Percentiles rank a stretch among this genome's conserved stretches.
These are phyloP conservation scores for Entonaema liquescens DNA, from an alignment of 495 filamentous ascomycete genomes.

Conservation along the genomic window DNA sequence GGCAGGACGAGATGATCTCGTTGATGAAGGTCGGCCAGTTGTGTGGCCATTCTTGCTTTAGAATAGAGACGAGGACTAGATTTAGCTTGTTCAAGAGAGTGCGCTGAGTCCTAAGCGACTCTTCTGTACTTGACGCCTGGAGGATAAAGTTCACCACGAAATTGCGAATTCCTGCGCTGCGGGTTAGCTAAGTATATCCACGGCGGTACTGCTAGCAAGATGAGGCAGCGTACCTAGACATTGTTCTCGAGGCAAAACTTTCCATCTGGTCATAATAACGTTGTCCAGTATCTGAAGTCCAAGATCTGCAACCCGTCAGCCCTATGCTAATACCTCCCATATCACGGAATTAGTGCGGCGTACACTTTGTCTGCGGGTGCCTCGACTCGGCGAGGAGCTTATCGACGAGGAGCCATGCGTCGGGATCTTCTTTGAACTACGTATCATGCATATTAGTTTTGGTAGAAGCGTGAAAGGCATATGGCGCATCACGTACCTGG, in stretches of 20 bases:
- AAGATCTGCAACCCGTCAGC: conserved; percentile 74
- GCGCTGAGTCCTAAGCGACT: conserved; percentile 79
- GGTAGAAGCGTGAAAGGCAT: not conserved
- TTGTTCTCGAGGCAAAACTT: conserved; percentile 92
- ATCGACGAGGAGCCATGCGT: conserved; percentile 96
- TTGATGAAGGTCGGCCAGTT: conserved; percentile 99
- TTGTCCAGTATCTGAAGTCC: conserved; percentile 95
- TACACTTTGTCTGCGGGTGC: conserved; percentile 97
- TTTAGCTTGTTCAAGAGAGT: conserved; percentile 97
- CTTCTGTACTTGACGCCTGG: conserved; percentile 86
- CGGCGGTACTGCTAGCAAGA: not conserved
- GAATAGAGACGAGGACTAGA: conserved; percentile 92
- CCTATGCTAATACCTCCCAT: conserved; percentile 10
- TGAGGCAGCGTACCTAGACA: conserved; percentile 73
- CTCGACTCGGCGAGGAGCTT: conserved; percentile 90
- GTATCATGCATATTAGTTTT: conserved; percentile 45
- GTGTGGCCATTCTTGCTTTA: conserved; percentile 99
- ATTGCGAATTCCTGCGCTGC: conserved; percentile 84
- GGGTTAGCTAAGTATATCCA: conserved; percentile 28
- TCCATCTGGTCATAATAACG: conserved; percentile 99
- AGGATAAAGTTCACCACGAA: conserved; percentile 99
- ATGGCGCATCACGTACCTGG: conserved; percentile 71
- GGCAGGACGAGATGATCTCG: conserved; percentile 96
- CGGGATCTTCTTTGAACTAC: conserved; percentile 97
- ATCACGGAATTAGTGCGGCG: conserved; percentile 41